phyloP scores from a whole-genome alignment of 805 yeast species.

The Cyberlindnera euphorbiiphila region DNA sequence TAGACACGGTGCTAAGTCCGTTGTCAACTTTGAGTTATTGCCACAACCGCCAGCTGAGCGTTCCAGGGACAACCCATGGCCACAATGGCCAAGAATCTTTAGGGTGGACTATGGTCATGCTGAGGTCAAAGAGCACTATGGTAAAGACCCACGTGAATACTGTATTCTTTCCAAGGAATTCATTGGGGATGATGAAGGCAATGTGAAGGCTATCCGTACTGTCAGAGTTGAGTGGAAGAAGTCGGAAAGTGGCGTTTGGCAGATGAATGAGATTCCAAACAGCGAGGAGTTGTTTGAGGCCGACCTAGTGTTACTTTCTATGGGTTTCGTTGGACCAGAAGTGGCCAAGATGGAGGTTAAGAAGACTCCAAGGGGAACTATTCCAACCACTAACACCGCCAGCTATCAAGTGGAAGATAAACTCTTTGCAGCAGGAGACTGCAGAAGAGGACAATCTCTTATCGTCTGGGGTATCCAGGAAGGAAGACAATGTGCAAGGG shows the following conservation, averaged over 20 bases:
- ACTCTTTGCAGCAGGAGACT: constrained; percentile 94
- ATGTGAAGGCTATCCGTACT: constrained; percentile 92
- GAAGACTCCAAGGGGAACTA: constrained; percentile 82
- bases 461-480: constrained; percentile 99
- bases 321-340: constrained; percentile 98
- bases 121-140: constrained; percentile 92
- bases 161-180: constrained; percentile 94
- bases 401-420: constrained; percentile 70
- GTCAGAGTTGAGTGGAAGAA: constrained; percentile 98
- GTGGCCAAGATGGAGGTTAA: constrained; percentile 62
- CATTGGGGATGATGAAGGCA: constrained; percentile 91
- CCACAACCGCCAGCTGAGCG: constrained; percentile 88
- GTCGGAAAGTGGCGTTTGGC: constrained; percentile 96
- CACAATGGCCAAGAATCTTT: constrained; percentile 98
- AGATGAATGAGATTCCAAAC: constrained; percentile 96
- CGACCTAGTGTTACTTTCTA: constrained; percentile 86
- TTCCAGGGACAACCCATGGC: constrained; percentile 98
- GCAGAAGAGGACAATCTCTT: constrained; percentile 97
- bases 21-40: constrained; percentile 86
- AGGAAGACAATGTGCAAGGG: constrained; percentile 97
- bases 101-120: constrained; percentile 97
- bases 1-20: constrained; percentile 95
- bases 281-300: constrained; percentile 94
- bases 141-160: constrained; percentile 96
- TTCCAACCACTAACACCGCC: constrained; percentile 51